Conservation (phyloP, 2,329 filamentous ascomycete species). For the Triangularia setosa region DNA sequence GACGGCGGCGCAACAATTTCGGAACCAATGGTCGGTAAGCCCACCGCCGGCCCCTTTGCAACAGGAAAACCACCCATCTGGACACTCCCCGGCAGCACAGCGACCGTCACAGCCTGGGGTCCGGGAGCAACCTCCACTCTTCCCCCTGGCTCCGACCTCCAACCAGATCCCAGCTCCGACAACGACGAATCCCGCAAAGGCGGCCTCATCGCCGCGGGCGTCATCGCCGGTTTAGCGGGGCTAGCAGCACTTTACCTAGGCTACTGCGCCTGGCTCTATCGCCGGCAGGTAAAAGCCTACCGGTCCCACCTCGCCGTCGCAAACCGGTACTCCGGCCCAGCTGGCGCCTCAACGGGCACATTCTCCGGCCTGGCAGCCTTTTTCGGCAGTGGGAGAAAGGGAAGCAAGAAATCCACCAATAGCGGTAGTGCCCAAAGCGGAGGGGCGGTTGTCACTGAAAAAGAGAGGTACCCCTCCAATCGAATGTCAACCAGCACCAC, state of each 20-base stretch:
- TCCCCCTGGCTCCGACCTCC: slow-evolving; percentile 18
- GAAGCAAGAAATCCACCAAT: slow-evolving; percentile 17
- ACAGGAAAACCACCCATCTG: slow-evolving; percentile 68
- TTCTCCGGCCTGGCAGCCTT: slow-evolving; percentile 30
- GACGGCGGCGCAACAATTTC: slow-evolving; percentile 56
- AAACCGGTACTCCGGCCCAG: slow-evolving; percentile 49
- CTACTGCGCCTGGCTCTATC: slow-evolving; percentile 71
- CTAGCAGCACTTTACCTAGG: slow-evolving; percentile 61
- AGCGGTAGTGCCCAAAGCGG: background rate
- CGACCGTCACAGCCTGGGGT: slow-evolving; percentile 39
- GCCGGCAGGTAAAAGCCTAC: slow-evolving; percentile 66
- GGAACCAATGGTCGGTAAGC: slow-evolving; percentile 55
- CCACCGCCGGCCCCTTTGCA: slow-evolving; percentile 65
- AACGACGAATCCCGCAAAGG: slow-evolving; percentile 16
- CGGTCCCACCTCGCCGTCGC: slow-evolving; percentile 64
- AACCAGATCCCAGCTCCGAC: background rate
- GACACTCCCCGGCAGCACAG: slow-evolving; percentile 54
- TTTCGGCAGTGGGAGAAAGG: slow-evolving; percentile 24
- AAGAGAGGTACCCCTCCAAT: background rate
- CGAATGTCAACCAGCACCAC: slow-evolving; percentile 6
- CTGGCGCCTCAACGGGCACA: slow-evolving; percentile 39
- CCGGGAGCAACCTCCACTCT: slow-evolving; percentile 34
- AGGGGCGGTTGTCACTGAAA: background rate
- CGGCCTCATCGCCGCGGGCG: slow-evolving; percentile 44
- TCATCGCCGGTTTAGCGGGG: slow-evolving; percentile 63